phyloP scores from a whole-genome alignment of 108 stramenopile genomes.

The Skeletonema marinoi region DNA sequence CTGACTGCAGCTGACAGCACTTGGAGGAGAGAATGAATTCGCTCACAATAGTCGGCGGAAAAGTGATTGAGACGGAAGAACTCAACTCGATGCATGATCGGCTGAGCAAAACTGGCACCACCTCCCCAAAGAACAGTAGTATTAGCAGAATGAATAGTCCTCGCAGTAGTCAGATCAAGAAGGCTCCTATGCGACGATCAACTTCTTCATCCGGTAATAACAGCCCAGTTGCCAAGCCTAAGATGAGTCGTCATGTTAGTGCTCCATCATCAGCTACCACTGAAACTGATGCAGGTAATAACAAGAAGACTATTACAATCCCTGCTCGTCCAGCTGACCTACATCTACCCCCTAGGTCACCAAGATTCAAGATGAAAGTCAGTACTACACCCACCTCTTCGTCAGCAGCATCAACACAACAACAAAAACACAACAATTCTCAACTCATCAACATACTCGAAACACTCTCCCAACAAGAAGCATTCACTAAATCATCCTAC shows the following conservation, averaged over 20 bases:
- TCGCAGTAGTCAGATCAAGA: background rate
- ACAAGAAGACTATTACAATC: background rate
- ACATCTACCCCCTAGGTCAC: background rate
- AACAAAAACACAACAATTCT: background rate
- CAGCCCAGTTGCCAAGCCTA: background rate
- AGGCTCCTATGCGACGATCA: background rate
- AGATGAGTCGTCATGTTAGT: background rate
- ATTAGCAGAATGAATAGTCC: background rate
- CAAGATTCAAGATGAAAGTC: background rate
- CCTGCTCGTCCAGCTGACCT: background rate
- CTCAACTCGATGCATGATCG: background rate
- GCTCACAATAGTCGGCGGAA: background rate
- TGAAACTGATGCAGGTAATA: background rate
- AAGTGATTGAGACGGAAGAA: background rate
- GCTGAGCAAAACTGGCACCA: background rate
- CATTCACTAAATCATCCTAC: background rate
- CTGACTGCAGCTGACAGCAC: too few relatives aligned
- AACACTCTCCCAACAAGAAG: slow-evolving; percentile 1
- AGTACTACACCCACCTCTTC: background rate
- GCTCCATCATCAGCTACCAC: background rate
- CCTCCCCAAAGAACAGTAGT: background rate
- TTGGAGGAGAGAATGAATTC: background rate
- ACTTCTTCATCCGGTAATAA: background rate
- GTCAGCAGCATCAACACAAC: background rate
- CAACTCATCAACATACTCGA: background rate